Conservation (phyloP, 169 alveolate genomes). For the Plasmodium relictum region DNA sequence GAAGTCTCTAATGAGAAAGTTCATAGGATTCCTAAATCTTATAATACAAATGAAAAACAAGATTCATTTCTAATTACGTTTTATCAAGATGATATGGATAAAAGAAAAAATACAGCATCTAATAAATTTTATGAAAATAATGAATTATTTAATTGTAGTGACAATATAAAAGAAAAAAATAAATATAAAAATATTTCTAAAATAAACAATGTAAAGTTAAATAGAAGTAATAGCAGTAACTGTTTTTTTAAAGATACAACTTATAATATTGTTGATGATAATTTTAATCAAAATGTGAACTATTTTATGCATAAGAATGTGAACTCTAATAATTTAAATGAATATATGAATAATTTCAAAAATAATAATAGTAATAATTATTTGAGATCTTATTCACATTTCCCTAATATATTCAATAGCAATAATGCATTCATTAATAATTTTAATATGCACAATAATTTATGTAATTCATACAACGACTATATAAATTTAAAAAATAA, state of each 20-base stretch:
- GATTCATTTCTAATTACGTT: too few relatives aligned
- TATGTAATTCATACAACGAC: too few relatives aligned
- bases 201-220: background rate
- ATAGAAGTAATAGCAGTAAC: background rate
- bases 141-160: background rate
- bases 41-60: too few relatives aligned
- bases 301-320: background rate
- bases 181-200: background rate
- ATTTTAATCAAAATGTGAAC: background rate
- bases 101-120: background rate
- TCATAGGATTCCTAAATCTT: too few relatives aligned
- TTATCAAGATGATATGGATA: background rate
- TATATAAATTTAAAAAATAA: too few relatives aligned
- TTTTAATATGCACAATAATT: too few relatives aligned
- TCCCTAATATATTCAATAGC: too few relatives aligned
- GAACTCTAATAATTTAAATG: background rate
- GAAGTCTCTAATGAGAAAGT: background rate
- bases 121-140: background rate
- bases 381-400: too few relatives aligned
- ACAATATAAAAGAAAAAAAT: background rate
- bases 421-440: too few relatives aligned
- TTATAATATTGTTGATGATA: background rate
- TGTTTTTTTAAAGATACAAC: background rate
- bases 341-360: background rate
- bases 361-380: background rate